Evolutionary conservation across 2,329 filamentous ascomycete species (phyloP).

Genomic region (Diaporthe sp.): DNA sequence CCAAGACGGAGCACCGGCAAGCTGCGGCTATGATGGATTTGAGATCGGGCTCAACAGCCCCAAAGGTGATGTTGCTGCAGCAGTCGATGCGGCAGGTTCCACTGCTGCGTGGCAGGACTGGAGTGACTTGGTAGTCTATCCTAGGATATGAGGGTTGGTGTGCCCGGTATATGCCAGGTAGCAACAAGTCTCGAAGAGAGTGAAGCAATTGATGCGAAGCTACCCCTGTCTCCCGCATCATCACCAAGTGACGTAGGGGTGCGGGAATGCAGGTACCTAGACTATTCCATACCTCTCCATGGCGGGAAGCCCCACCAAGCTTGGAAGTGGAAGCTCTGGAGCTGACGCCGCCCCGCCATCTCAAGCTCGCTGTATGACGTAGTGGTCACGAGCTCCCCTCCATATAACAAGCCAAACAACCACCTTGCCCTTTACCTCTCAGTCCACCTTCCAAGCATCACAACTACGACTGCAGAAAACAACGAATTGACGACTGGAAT

Average conservation of each 20-base stretch:
- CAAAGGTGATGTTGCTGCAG: constrained; percentile 3
- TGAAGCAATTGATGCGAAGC: constrained; percentile 10
- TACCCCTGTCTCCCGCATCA: constrained; percentile 37
- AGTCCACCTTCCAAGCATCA: constrained; percentile 1
- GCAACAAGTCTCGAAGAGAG: background rate
- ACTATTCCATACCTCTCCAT: constrained; percentile 3
- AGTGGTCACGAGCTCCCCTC: constrained; percentile 38
- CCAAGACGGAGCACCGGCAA: constrained; percentile 18
- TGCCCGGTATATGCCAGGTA: background rate
- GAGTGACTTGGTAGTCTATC: background rate
- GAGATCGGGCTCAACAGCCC: constrained; percentile 1
- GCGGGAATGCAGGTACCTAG: constrained; percentile 37
- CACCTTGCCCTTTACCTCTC: constrained; percentile 5
- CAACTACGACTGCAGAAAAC: constrained; percentile 33
- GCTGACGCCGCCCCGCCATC: constrained; percentile 37
- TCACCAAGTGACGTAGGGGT: constrained; percentile 40
- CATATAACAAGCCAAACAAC: constrained; percentile 39
- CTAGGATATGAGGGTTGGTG: background rate
- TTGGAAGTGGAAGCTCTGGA: constrained; percentile 27
- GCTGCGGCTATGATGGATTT: constrained; percentile 22
- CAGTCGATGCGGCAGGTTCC: background rate
- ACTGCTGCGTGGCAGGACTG: constrained; percentile 7
- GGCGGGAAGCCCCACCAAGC: constrained; percentile 34
- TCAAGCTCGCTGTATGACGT: constrained; percentile 38
- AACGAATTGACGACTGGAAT: constrained; percentile 34